Percentiles rank a stretch among this genome's conserved stretches.
Conservation (phyloP, 2,329 filamentous ascomycete genomes). For the Corinectria fuckeliana region DNA sequence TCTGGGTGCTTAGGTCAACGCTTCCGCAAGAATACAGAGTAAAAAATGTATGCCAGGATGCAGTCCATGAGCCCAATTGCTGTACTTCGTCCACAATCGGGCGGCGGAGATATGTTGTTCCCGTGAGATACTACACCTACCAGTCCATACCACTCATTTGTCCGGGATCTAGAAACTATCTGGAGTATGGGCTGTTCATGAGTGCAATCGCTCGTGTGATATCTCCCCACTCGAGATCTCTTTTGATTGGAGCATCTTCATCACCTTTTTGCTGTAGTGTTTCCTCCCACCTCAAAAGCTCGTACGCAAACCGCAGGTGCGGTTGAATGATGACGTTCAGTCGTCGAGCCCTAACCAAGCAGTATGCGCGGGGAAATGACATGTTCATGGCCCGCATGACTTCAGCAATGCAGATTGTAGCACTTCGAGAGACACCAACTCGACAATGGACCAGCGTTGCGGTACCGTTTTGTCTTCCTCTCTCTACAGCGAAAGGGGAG, state of each 20-base stretch:
- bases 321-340: constrained; percentile 99
- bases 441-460: constrained; percentile 96
- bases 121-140: background rate
- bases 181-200: constrained; percentile 93
- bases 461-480: constrained; percentile 75
- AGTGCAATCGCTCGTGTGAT: constrained; percentile 89
- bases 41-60: background rate
- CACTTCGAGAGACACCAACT: constrained; percentile 92
- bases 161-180: constrained; percentile 49
- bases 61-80: background rate
- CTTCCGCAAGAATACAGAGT: background rate
- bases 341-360: constrained; percentile 89
- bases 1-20: background rate
- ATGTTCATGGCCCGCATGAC: constrained; percentile 85
- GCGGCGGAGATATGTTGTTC: background rate
- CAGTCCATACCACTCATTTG: background rate
- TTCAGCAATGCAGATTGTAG: constrained; percentile 98
- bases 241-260: constrained; percentile 56
- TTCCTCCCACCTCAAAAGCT: constrained; percentile 96
- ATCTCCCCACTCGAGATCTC: constrained; percentile 91
- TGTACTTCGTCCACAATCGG: background rate
- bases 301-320: constrained; percentile 92
- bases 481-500: constrained; percentile 60
- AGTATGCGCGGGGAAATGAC: constrained; percentile 92
- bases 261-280: constrained; percentile 63